Base-by-base conservation (phyloP, 140 eudicot genomes). In the Ambrosia hybrid region DNA sequence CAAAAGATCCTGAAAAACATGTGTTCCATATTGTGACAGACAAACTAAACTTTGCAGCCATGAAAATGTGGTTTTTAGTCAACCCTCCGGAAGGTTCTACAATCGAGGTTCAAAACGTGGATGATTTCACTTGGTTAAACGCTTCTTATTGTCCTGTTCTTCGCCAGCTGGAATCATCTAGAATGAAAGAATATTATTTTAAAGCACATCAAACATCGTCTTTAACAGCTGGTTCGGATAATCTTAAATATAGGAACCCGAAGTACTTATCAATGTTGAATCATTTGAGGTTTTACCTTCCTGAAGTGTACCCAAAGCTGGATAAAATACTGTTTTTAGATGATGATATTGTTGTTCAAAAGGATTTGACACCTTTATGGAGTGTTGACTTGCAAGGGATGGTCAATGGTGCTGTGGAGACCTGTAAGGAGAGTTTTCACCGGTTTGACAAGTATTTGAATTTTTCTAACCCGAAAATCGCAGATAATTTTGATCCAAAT, bases 381-480 rank as follows among this genome's bases (percentile, higher is more conserved):
- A 80, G 88, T 52, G 86, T 91, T 68, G 83, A 91, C 84, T 76
- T 94, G 89, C 78, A 77, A 63, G 99, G 99, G 79, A 94, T 91
- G 99, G 99, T 94, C 51, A 94, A 88, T 86, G 99, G 99, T 68
- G 99, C 99, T 17, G 96, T 94, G 10, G 99, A 94, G 83, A 94
- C 99, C 49, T 94, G 99, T 76, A 94, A 94, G 81, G 99, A 88
- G 88, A 94, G 99, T 81, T 94, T 94, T 65, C 97, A 94, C 78
- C 88, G 97, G 67, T 94, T 88, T 80, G 97, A 94, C 49, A 94
- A 91, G 83, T 94, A 94, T 70, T 80, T 94, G 68, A 94, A 94
- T 75, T 94, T 94, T 72, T 90, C 99, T 5, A 94, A 94, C 78
- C 99, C 99, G 9, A 84, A 72, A 67, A 94, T 94, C 57, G 83